Percentiles rank a stretch among this genome's conserved stretches.
Conservation (phyloP, 352 stramenopile species). For the Lagenidium sp. region DNA sequence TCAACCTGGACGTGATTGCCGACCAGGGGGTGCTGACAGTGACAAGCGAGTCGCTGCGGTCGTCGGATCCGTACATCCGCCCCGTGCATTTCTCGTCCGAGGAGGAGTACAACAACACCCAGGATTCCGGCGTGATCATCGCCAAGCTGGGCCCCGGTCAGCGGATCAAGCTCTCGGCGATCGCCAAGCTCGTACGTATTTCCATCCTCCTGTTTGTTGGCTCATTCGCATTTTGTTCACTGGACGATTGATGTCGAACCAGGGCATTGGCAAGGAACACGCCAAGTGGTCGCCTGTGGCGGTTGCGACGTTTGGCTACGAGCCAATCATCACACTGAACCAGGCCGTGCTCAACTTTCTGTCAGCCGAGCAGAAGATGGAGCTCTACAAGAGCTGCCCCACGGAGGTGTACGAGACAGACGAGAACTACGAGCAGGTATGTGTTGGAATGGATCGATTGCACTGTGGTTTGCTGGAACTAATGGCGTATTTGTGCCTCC, state of each 20-base stretch:
- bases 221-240: background rate
- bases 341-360: constrained; percentile 90
- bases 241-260: too few relatives aligned
- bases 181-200: constrained; percentile 77
- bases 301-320: constrained; percentile 92
- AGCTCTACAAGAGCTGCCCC: constrained; percentile 93
- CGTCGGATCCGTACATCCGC: constrained; percentile 78
- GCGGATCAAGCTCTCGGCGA: constrained; percentile 91
- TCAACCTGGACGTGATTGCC: constrained; percentile 91
- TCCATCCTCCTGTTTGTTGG: background rate
- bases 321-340: constrained; percentile 87
- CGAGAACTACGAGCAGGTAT: constrained; percentile 80
- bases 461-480: too few relatives aligned
- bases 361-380: constrained; percentile 91
- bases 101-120: constrained; percentile 89
- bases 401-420: constrained; percentile 93
- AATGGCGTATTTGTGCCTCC: background rate
- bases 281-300: constrained; percentile 96
- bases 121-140: constrained; percentile 95
- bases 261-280: constrained; percentile 96
- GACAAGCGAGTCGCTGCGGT: constrained; percentile 74
- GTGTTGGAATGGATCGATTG: too few relatives aligned
- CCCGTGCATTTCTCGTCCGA: constrained; percentile 83
- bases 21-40: constrained; percentile 63
- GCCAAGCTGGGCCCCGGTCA: constrained; percentile 95